Evolutionary conservation across 208 protist species (phyloP).

Genomic region (Entamoeba invadens): DNA sequence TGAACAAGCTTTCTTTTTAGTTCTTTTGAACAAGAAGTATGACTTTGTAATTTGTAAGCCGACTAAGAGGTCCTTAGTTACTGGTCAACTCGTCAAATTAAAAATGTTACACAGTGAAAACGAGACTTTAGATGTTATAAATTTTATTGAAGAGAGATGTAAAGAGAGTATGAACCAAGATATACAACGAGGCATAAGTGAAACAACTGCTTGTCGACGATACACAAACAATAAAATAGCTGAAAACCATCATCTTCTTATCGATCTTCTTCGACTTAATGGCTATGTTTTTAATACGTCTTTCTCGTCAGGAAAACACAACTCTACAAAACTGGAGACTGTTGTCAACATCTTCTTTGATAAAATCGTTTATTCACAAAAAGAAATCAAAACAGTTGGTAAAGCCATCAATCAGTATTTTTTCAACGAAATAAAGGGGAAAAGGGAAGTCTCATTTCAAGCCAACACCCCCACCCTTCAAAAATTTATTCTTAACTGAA

Average conservation of each 20-base stretch:
- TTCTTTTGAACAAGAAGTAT: neutral
- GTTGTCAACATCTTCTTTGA: neutral
- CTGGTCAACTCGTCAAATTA: neutral
- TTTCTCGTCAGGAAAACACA: neutral
- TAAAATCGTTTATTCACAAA: no score
- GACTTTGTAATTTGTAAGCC: neutral
- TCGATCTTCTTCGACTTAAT: neutral
- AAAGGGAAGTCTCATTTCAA: no score
- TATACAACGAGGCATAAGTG: neutral
- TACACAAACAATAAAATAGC: neutral
- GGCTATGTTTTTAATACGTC: neutral
- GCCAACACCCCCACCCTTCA: no score
- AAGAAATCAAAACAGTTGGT: no score
- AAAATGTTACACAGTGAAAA: neutral
- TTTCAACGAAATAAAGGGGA: no score
- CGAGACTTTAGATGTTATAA: neutral
- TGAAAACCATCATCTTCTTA: neutral
- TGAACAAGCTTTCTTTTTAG: neutral
- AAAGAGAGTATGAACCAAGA: neutral
- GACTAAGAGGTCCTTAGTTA: neutral
- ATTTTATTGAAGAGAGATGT: neutral
- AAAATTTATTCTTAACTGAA: no score
- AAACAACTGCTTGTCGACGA: neutral
- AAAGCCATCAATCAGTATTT: no score
- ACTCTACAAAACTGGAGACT: neutral